Percentiles rank a stretch among this genome's conserved stretches.
phyloP scores from a whole-genome alignment of 306 rosid species.

The Dicorynia guianensis region DNA sequence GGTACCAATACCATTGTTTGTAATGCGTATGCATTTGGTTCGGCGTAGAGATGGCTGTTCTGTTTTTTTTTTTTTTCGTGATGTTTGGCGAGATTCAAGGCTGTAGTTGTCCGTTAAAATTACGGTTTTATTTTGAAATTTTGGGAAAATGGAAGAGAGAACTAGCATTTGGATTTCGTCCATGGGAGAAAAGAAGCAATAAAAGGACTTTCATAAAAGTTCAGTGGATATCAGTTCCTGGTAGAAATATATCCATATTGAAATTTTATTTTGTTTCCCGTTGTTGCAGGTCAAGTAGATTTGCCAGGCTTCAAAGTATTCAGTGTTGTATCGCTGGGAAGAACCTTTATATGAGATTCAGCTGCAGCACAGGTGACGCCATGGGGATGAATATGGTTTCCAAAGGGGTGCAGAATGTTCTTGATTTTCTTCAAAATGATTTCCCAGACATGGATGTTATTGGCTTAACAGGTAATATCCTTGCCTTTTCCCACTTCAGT shows the following conservation, averaged over 20 bases:
- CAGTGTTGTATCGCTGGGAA: conserved; percentile 73
- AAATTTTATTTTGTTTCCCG: conserved; percentile 20
- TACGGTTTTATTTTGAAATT: background rate
- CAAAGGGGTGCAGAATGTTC: conserved; percentile 83
- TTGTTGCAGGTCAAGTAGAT: conserved; percentile 71
- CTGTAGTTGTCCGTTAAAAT: background rate
- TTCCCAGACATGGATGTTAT: conserved; percentile 85
- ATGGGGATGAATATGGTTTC: conserved; percentile 96
- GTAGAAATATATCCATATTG: background rate
- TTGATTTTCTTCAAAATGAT: conserved; percentile 72
- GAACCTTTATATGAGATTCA: conserved; percentile 66
- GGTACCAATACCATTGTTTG: background rate
- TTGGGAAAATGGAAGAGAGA: background rate
- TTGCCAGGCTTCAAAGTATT: conserved; percentile 69
- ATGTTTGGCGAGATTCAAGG: background rate
- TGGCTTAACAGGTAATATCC: conserved; percentile 73
- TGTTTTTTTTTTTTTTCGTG: background rate
- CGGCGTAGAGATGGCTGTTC: background rate
- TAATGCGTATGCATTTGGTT: background rate
- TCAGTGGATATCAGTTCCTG: background rate
- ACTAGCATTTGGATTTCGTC: conserved; percentile 11
- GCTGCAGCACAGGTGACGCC: conserved; percentile 84
- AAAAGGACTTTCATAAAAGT: background rate
- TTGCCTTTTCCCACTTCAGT: conserved; percentile 10
- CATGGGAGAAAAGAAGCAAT: background rate